phyloP scores from a whole-genome alignment of 345 rosid species.

The Heritiera littoralis region DNA sequence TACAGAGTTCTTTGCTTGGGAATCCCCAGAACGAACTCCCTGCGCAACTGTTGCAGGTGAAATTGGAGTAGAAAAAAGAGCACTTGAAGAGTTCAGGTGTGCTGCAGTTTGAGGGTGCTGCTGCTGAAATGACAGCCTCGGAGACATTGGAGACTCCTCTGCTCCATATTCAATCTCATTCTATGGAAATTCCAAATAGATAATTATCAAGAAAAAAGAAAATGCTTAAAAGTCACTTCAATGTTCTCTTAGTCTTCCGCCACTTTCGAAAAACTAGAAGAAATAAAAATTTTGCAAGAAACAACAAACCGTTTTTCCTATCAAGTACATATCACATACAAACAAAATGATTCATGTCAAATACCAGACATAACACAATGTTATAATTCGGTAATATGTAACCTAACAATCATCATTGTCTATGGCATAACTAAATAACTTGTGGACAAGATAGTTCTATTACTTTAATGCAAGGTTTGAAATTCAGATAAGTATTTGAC shows the following conservation, averaged over 20 bases:
- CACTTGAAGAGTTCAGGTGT: constrained; percentile 26
- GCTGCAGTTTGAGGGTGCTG: constrained; percentile 35
- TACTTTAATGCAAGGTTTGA: neutral
- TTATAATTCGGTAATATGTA: neutral
- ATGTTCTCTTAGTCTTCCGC: neutral
- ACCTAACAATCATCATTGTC: neutral
- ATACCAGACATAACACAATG: neutral
- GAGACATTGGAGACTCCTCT: constrained; percentile 60
- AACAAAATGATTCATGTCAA: neutral
- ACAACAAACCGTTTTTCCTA: neutral
- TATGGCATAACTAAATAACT: neutral
- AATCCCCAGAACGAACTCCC: constrained; percentile 41
- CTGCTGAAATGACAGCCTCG: constrained; percentile 47
- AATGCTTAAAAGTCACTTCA: neutral
- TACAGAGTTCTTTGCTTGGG: constrained; percentile 49
- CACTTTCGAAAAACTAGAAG: neutral
- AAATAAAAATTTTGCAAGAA: neutral
- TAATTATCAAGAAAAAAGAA: neutral
- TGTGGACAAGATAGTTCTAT: neutral
- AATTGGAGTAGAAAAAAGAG: constrained; percentile 41
- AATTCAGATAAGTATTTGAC: neutral
- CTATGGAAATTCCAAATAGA: constrained; percentile 34
- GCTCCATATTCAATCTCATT: constrained; percentile 69
- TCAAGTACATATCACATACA: neutral
- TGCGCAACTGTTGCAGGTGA: constrained; percentile 27